Conservation (phyloP, 2,329 filamentous ascomycete genomes). For the Colletotrichum simmondsii region DNA sequence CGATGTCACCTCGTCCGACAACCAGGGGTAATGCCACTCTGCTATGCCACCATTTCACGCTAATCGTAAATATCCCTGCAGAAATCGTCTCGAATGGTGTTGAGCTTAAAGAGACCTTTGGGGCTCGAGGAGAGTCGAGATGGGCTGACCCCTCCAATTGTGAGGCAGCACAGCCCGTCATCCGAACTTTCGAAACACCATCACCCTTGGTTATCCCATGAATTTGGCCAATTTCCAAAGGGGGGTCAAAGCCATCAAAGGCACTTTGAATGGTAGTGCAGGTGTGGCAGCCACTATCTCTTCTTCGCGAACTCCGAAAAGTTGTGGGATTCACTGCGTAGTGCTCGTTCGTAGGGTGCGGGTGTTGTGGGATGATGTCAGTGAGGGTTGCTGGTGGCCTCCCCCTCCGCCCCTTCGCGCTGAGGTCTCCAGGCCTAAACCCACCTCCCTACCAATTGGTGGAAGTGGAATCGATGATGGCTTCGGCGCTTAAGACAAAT, state of each 20-base stretch:
- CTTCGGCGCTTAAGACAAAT: not conserved
- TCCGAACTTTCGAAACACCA: conserved; percentile 32
- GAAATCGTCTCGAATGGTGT: conserved; percentile 3
- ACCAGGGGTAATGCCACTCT: conserved; percentile 1
- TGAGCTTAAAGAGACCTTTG: conserved; percentile 34
- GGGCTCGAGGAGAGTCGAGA: not conserved
- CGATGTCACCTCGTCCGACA: conserved; percentile 27
- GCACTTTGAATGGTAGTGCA: not conserved
- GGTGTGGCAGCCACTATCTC: not conserved
- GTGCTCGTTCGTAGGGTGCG: not conserved
- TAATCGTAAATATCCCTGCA: conserved; percentile 4
- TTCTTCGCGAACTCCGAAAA: conserved; percentile 12
- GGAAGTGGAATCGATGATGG: conserved; percentile 1
- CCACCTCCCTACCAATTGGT: not conserved
- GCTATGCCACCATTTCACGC: not conserved
- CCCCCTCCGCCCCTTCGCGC: not conserved
- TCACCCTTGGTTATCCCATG: conserved; percentile 17
- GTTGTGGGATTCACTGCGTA: no score
- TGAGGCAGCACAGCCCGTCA: conserved; percentile 34
- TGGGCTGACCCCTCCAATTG: conserved; percentile 19
- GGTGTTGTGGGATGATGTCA: conserved; percentile 16
- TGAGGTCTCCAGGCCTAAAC: not conserved
- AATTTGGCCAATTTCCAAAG: conserved; percentile 12
- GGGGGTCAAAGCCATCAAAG: conserved; percentile 15
- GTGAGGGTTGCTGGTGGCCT: conserved; percentile 17